Percentiles rank a stretch among this genome's conserved stretches.
Evolutionary conservation across 2,329 filamentous ascomycete genomes (phyloP).

Genomic region (Colletotrichum siamense): DNA sequence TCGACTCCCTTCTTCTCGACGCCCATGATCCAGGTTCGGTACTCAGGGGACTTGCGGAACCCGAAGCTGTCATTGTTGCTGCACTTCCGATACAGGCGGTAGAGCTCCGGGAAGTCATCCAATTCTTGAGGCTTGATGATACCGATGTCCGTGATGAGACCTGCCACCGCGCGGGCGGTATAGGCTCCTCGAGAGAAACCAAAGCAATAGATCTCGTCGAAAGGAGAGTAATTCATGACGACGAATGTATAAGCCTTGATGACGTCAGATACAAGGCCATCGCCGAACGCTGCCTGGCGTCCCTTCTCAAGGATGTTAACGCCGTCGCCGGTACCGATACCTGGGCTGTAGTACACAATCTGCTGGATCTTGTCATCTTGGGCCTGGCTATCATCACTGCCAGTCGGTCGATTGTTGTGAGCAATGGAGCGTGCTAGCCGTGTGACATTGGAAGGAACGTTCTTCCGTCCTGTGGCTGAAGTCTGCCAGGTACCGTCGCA

Average conservation of each 20-base stretch:
- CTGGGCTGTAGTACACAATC: neutral
- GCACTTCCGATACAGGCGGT: neutral
- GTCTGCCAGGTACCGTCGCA: slow-evolving; percentile 18
- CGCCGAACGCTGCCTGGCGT: neutral
- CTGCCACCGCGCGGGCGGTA: slow-evolving; percentile 43
- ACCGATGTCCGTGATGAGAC: slow-evolving; percentile 35
- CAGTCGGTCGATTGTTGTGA: neutral
- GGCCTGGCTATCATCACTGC: too few relatives aligned
- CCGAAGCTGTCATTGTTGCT: neutral
- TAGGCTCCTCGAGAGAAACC: slow-evolving; percentile 47
- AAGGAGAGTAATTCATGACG: slow-evolving; percentile 34
- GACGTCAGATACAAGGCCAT: slow-evolving; percentile 10
- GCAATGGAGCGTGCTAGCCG: neutral
- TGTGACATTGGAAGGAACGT: slow-evolving; percentile 6
- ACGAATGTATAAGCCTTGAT: slow-evolving; percentile 43
- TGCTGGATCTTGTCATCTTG: neutral
- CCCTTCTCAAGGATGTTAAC: neutral
- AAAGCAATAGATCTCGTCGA: slow-evolving; percentile 38
- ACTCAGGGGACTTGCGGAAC: neutral
- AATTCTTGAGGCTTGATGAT: slow-evolving; percentile 20
- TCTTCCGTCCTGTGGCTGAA: neutral
- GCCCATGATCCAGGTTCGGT: neutral
- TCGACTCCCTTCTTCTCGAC: neutral
- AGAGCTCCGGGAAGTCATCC: slow-evolving; percentile 19
- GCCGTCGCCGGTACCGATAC: neutral